Evolutionary conservation across 1,284 basidiomycete genomes (phyloP), one percentile per base, ranked within the genome.

Genomic region (Moesziomyces antarcticus): DNA sequence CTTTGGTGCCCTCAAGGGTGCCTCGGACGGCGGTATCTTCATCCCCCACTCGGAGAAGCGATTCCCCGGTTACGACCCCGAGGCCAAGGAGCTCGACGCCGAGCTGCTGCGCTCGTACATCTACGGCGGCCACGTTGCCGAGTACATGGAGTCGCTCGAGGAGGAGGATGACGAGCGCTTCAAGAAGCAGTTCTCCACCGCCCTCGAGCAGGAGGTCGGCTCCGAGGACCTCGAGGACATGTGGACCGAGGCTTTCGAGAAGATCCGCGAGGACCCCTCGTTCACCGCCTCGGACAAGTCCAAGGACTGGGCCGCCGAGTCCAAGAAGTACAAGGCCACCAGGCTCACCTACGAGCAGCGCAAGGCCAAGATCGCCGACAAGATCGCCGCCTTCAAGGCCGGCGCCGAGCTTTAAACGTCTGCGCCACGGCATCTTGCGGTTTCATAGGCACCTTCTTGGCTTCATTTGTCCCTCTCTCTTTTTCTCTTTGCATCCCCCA

Each of bases 121-220:
- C 86, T 94, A 90, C 84, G 96, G 94, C 86, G 95, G 95, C 58
- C 95, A 99, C 86, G 91, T 99, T 68, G 93, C 97, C 70, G 97
- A 99, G 87, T 99, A 98, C 89, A 99, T 99, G 97, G 94, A 99
- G 88, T 92, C 91, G 53, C 88, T 99, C 66, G 97, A 99, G 88
- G 97, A 99, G 89, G 97, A 99, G 88, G 97, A 99, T 85, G 97
- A 98, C 84, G 96, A 98, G 87, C 89, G 94, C 35, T 98, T 98
- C 90, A 97, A 97, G 90, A 98, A 96, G 89, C 96, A 98, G 85
- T 98, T 98, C 87, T 84, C 96, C 14, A 89, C 90, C 41, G 98
- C 98, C 87, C 93, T 99, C 75, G 94, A 92, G 50, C 94, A 97
- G 85, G 97, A 92, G 78, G 87, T 99, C 78, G 93, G 93, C 69